phyloP scores from a whole-genome alignment of 2,329 filamentous ascomycete genomes.

The Monosporascus sp. region DNA sequence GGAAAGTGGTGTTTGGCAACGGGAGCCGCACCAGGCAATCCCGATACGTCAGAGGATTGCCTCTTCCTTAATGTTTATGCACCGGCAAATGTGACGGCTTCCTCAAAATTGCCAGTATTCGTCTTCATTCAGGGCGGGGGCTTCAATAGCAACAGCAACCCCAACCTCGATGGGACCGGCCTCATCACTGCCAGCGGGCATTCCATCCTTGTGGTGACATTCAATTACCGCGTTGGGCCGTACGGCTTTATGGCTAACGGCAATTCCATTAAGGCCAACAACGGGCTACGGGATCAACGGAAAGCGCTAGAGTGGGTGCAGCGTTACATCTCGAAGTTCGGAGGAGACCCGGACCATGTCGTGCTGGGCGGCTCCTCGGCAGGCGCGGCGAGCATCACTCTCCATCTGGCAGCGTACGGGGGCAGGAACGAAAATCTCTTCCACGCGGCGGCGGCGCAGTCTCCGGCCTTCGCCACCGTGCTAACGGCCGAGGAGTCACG shows the following conservation, averaged over 20 bases:
- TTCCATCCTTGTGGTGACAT: slow-evolving; percentile 62
- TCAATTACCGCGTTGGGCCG: slow-evolving; percentile 72
- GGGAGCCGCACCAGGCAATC: slow-evolving; percentile 8
- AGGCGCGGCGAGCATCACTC: slow-evolving; percentile 59
- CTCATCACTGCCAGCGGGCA: slow-evolving; percentile 54
- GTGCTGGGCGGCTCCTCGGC: slow-evolving; percentile 65
- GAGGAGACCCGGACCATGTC: slow-evolving; percentile 63
- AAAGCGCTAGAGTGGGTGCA: slow-evolving; percentile 67
- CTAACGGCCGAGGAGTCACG: slow-evolving; percentile 41
- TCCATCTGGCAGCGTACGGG: slow-evolving; percentile 55
- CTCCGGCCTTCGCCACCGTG: slow-evolving; percentile 45
- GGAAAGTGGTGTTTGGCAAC: slow-evolving; percentile 22
- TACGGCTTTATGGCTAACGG: slow-evolving; percentile 66
- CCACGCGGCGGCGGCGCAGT: slow-evolving; percentile 45
- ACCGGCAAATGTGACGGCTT: slow-evolving; percentile 43
- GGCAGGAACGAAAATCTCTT: slow-evolving; percentile 45
- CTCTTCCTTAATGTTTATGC: slow-evolving; percentile 63
- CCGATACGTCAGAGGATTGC: slow-evolving; percentile 53
- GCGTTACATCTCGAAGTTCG: slow-evolving; percentile 60
- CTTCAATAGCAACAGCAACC: slow-evolving; percentile 44
- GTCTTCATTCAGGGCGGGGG: slow-evolving; percentile 56
- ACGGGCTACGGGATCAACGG: slow-evolving; percentile 65
- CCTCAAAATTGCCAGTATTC: slow-evolving; percentile 58
- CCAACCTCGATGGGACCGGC: slow-evolving; percentile 54
- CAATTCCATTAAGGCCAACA: slow-evolving; percentile 56